Conservation (phyloP, 2,329 filamentous ascomycete species). For the Hymenoscyphus infarciens region DNA sequence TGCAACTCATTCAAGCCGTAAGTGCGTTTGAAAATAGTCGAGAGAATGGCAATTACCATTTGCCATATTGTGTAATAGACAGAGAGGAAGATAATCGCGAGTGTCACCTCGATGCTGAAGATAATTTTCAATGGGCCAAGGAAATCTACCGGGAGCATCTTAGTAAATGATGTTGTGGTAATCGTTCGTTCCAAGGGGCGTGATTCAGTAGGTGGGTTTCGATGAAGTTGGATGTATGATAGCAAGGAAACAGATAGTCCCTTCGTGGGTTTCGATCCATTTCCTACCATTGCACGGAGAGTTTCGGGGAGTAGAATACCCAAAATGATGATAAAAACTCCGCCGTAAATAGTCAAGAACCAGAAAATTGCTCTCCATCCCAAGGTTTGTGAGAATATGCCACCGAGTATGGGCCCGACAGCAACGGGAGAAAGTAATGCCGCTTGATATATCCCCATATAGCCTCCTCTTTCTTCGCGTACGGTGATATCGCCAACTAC, state of each 20-base stretch:
- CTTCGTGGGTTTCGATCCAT: slow-evolving; percentile 32
- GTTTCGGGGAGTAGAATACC: slow-evolving; percentile 45
- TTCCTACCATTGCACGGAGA: slow-evolving; percentile 37
- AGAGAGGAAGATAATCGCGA: slow-evolving; percentile 28
- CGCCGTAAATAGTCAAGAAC: slow-evolving; percentile 35
- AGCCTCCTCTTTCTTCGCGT: slow-evolving; percentile 57
- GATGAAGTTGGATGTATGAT: slow-evolving; percentile 4
- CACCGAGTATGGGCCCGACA: slow-evolving; percentile 35
- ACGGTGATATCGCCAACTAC: slow-evolving; percentile 63
- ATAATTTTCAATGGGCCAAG: slow-evolving; percentile 46
- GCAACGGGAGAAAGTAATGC: slow-evolving; percentile 28
- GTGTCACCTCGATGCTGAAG: slow-evolving; percentile 25
- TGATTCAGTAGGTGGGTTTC: neutral
- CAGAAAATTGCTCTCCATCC: slow-evolving; percentile 39
- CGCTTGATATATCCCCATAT: slow-evolving; percentile 56
- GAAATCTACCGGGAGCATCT: slow-evolving; percentile 28
- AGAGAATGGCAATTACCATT: slow-evolving; percentile 30
- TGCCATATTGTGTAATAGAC: slow-evolving; percentile 32
- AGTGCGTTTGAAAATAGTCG: slow-evolving; percentile 25
- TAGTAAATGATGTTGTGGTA: slow-evolving; percentile 13
- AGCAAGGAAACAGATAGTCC: slow-evolving; percentile 12
- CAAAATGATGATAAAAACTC: slow-evolving; percentile 37
- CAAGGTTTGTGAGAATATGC: slow-evolving; percentile 32
- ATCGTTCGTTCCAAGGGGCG: neutral
- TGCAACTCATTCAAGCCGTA: slow-evolving; percentile 28